phyloP scores from a whole-genome alignment of 2,329 filamentous ascomycete genomes.

The Trichoderma atroviride region DNA sequence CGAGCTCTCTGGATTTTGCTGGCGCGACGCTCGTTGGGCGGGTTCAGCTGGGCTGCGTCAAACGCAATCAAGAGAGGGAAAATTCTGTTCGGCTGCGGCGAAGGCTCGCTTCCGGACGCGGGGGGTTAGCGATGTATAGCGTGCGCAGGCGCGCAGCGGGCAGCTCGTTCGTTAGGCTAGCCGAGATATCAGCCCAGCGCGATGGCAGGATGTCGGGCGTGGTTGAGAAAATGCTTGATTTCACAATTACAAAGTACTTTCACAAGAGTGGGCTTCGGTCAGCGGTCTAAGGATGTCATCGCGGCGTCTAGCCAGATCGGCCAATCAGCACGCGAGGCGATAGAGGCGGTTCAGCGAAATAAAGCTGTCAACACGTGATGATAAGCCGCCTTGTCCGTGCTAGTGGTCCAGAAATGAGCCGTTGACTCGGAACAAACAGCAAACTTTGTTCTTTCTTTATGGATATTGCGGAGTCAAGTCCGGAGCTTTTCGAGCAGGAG shows the following conservation, averaged over 20 bases:
- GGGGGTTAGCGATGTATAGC: neutral
- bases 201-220: neutral
- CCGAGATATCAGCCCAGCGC: slow-evolving; percentile 10
- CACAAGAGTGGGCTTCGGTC: slow-evolving; percentile 7
- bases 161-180: neutral
- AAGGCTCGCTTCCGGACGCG: neutral
- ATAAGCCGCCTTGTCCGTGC: neutral
- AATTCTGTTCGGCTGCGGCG: neutral
- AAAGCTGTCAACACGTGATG: slow-evolving; percentile 22
- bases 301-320: neutral
- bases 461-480: neutral
- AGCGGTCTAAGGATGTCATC: slow-evolving; percentile 23
- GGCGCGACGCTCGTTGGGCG: slow-evolving; percentile 23
- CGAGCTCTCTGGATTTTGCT: neutral
- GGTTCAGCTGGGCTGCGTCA: neutral
- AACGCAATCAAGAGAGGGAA: neutral
- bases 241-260: neutral
- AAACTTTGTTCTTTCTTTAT: neutral
- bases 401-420: neutral
- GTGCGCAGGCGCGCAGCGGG: neutral
- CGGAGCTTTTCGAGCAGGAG: neutral
- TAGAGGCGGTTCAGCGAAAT: neutral
- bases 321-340: slow-evolving; percentile 13
- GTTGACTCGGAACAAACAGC: neutral
- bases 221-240: slow-evolving; percentile 21